Evolutionary conservation across 1,139 yeast genomes (phyloP), one percentile per base, ranked within the genome.

Genomic region (Geotrichum candidum): DNA sequence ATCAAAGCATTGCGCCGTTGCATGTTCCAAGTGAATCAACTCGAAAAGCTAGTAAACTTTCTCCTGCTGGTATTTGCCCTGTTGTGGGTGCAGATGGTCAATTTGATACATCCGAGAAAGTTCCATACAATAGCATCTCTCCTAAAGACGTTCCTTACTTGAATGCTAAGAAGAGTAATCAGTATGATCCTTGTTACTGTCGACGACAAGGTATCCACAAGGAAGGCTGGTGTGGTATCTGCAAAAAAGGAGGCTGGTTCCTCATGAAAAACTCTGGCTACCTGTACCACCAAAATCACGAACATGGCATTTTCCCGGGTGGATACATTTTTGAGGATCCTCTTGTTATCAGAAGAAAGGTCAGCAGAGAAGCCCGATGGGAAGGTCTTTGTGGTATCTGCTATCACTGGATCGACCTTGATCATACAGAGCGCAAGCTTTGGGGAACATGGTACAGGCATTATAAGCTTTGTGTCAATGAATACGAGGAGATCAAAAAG

Each of bases 391-490:
- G 73, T 57, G 73, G 73, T 1, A 70, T 70, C 33, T 70, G 73
- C 57, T 70, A 69, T 59, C 69, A 69, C 56, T 70, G 73, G 73
- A 65, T 70, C 25, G 72, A 70, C 50, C 57, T 70, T 46, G 72
- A 70, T 54, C 72, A 70, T 52, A 68, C 66, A 18, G 70, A 67
- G 22, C 61, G 65, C 22, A 65, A 67, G 57, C 63, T 58, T 29
- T 70, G 73, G 73, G 72, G 72, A 1, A 70, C 73, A 1, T 70
- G 73, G 73, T 70, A 68, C 60, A 63, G 72, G 11, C 73, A 70
- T 58, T 70, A 70, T 57, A 70, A 70, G 61, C 67, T 67, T 52
- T 70, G 73, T 60, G 68, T 66, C 29, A 68, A 68, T 45, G 73
- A 70, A 58, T 70, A 70, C 51, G 72, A 70, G 52, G 71, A 68